These are phyloP conservation scores for Acidomyces sp. DNA, from an alignment of 495 filamentous ascomycete genomes.

Conservation along the genomic window DNA sequence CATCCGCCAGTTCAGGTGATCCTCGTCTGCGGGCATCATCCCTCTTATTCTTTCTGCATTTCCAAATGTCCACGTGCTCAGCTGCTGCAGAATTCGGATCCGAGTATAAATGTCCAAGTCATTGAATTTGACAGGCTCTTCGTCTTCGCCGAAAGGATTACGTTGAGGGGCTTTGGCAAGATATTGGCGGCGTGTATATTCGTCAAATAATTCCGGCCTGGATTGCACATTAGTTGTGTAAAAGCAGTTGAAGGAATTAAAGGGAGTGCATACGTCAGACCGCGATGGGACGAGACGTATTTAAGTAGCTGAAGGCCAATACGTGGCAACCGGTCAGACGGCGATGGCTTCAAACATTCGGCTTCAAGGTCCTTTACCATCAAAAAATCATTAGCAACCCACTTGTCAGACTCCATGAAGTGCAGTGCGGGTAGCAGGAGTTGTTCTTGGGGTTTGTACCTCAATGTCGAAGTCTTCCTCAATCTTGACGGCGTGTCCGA, in stretches of 20 bases:
- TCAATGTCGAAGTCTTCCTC: constrained; percentile 77
- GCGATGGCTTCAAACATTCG: constrained; percentile 66
- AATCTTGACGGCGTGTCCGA: constrained; percentile 77
- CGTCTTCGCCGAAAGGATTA: constrained; percentile 79
- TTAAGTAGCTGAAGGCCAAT: constrained; percentile 85
- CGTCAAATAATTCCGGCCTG: constrained; percentile 81
- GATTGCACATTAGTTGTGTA: constrained; percentile 4
- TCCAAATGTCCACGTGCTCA: constrained; percentile 81
- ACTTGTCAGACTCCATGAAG: background rate
- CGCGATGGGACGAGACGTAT: constrained; percentile 85
- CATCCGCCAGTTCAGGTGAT: constrained; percentile 64
- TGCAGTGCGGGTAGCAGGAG: background rate
- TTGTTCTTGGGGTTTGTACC: constrained; percentile 36
- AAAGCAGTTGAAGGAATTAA: background rate
- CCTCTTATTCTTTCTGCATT: constrained; percentile 76
- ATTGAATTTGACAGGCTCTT: constrained; percentile 55
- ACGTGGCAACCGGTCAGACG: constrained; percentile 57
- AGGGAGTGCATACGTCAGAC: constrained; percentile 58
- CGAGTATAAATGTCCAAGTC: constrained; percentile 77
- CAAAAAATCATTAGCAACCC: constrained; percentile 3
- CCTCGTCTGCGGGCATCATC: constrained; percentile 70
- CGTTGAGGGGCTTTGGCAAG: constrained; percentile 61
- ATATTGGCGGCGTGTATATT: constrained; percentile 86
- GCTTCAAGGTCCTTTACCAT: constrained; percentile 67
- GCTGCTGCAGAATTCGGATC: constrained; percentile 77